Evolutionary conservation across 1,139 yeast genomes (phyloP).

Genomic region (Pichia sp.): DNA sequence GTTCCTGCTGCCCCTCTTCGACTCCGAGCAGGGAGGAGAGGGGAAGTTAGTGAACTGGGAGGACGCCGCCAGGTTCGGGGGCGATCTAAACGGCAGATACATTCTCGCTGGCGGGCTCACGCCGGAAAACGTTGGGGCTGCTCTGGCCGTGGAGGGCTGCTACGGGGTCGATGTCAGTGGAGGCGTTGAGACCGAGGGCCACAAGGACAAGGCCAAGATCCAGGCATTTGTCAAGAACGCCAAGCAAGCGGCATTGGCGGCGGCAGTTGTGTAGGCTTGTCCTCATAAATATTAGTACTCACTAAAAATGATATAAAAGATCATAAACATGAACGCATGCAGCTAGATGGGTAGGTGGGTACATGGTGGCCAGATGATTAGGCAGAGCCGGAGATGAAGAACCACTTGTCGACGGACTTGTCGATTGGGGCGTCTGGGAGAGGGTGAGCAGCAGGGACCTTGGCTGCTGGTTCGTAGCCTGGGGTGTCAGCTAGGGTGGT

Average conservation of each 20-base stretch:
- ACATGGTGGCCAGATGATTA: conserved; percentile 27
- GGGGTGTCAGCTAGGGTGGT: conserved; percentile 63
- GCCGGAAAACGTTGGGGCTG: conserved; percentile 62
- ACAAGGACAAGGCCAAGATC: conserved; percentile 64
- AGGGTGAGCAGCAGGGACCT: conserved; percentile 66
- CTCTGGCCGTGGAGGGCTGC: conserved; percentile 48
- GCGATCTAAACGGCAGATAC: conserved; percentile 42
- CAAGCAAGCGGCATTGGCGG: not conserved
- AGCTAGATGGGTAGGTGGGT: not conserved
- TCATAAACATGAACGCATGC: not conserved
- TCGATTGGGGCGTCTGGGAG: conserved; percentile 90
- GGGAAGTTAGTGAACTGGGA: conserved; percentile 77
- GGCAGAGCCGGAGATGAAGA: conserved; percentile 88
- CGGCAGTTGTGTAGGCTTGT: not conserved
- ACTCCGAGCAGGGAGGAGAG: conserved; percentile 90
- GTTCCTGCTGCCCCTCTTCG: conserved; percentile 60
- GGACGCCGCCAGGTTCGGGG: conserved; percentile 40
- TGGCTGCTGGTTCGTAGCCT: conserved; percentile 46
- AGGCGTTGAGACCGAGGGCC: conserved; percentile 84
- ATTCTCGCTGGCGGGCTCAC: conserved; percentile 87
- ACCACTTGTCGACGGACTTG: conserved; percentile 97
- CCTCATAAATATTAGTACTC: not conserved
- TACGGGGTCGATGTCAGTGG: conserved; percentile 92
- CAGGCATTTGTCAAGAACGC: conserved; percentile 50
- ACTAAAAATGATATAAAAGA: not conserved